Base-by-base conservation (phyloP, 78 protist genomes). In the Dictyostelium purpureum region DNA sequence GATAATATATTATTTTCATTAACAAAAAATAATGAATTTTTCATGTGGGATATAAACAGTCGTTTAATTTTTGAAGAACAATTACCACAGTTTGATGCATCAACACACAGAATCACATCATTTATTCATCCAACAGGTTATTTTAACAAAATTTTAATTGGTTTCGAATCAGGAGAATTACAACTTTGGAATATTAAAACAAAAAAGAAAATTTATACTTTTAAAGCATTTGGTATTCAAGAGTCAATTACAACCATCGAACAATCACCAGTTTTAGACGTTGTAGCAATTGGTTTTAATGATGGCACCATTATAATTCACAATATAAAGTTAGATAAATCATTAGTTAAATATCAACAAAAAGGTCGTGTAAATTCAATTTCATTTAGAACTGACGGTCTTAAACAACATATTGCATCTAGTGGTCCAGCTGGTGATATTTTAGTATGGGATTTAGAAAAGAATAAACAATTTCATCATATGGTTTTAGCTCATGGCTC, bases 61-160 rank as follows among this genome's bases (percentile, higher is more conserved):
- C 38, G 47, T 28, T 6, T 43, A n/a, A 42, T 26, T 2, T 70
- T 82, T 18, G n/a, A 21, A 1, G 38, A 59, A 19, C 80, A 73
- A 47, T 57, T 73, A 24, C 74, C 75, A 28, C 21, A 21, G 12
- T 43, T 74, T 2, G 18, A 24, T 31, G 69, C 51, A 21, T 21
- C 12, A 7, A 37, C 28, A 26, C 87, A 74, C 56, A 43, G 45
- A n/a, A 66, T 71, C 18, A 80, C 95, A 57, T 4, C 79, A 31
- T 0, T 96, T 10, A 1, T 76, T 43, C 98, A 94, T 54, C 96
- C 97, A 54, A 18, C 11, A 19, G 93, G 94, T 6, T 96, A 96
- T 81, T 87, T 85, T 49, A 96, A 96, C 71, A 95, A 96, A 89
- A 26, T 96, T 7, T 77, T 97, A 40, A 35, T 97, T 10, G 97